Evolutionary conservation across 2,329 filamentous ascomycete genomes (phyloP), one percentile per base, ranked within the genome.

Genomic region (Canariomyces notabilis): DNA sequence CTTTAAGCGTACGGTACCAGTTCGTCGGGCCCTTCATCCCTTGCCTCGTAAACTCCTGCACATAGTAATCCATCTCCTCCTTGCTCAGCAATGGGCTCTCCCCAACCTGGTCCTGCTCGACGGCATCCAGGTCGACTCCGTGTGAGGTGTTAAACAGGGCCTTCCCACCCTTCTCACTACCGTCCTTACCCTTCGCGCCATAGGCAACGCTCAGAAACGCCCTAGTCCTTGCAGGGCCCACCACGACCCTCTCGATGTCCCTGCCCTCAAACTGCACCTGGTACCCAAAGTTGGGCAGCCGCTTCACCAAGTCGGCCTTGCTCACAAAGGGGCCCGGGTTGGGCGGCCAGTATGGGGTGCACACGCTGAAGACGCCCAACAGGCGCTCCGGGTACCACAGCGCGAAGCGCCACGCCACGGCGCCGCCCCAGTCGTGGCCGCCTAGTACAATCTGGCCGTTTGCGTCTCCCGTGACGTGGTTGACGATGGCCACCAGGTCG

Each of bases 401-500:
- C 9, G 85, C 81, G 42, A 85, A 68, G 42, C 88, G 80, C 75
- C 88, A 95, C 42, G 85, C 84, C 21, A 90, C 71, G 2, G 76
- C 74, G 57, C 87, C 89, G 64, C 91, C 91, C 87, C 91, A 96
- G 67, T 97, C 91, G 68, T 96, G 91, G 6, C 89, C 91, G 39
- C 89, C 89, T 12, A 96, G 76, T 46, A 96, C 83, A 59, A 95
- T 84, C 46, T 68, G 68, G 43, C 47, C 40, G 21, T 5, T 29
- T 11, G 9, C 23, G 6, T 35, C 37, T 4, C 2, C 21, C 14
- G 40, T 42, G 5, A 72, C 67, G 52, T 83, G 75, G 49, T 69
- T 70, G 6, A 85, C 80, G 19, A 97, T 74, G 51, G 80, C 82
- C 18, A 80, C 83, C 55, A 97, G 76, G 60, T 95, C 89, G 44